These are phyloP conservation scores for Elsinoe arachidis DNA, from an alignment of 2,329 filamentous ascomycete species.

Conservation along the genomic window DNA sequence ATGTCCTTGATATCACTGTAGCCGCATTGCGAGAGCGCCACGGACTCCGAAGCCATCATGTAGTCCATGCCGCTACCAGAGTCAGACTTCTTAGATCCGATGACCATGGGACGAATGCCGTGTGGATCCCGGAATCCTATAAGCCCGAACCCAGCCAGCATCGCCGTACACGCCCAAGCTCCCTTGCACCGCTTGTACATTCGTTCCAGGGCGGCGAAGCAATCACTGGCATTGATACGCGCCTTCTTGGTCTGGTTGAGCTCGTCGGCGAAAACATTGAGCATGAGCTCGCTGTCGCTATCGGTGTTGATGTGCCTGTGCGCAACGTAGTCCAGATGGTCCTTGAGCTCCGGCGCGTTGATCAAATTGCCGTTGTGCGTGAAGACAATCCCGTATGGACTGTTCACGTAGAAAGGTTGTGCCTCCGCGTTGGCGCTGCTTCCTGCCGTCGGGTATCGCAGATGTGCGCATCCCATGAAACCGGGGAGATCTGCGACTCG, in stretches of 20 bases:
- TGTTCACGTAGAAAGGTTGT: slow-evolving; percentile 88
- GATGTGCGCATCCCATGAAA: slow-evolving; percentile 76
- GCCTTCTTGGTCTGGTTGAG: slow-evolving; percentile 73
- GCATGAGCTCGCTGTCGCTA: slow-evolving; percentile 76
- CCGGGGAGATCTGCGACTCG: slow-evolving; percentile 67
- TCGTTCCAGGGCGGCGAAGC: slow-evolving; percentile 61
- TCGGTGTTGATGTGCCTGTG: slow-evolving; percentile 86
- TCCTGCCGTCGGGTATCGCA: slow-evolving; percentile 84
- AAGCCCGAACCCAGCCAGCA: slow-evolving; percentile 74
- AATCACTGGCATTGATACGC: slow-evolving; percentile 67
- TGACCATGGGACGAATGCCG: slow-evolving; percentile 72
- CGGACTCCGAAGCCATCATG: slow-evolving; percentile 83
- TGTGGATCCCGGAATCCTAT: slow-evolving; percentile 72
- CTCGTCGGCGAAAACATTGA: slow-evolving; percentile 80
- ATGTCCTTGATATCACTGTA: slow-evolving; percentile 71
- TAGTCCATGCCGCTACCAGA: slow-evolving; percentile 64
- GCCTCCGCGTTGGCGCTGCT: slow-evolving; percentile 77
- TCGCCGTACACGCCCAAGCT: slow-evolving; percentile 70
- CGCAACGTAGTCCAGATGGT: slow-evolving; percentile 66
- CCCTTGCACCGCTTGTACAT: slow-evolving; percentile 68
- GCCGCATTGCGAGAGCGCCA: slow-evolving; percentile 72
- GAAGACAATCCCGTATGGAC: slow-evolving; percentile 71
- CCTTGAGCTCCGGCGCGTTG: slow-evolving; percentile 61
- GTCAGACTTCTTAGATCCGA: slow-evolving; percentile 63
- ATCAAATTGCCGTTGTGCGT: slow-evolving; percentile 85